These are phyloP conservation scores for Glomus cerebriforme DNA, from an alignment of 192 early-diverging fungal genomes.

Conservation along the genomic window DNA sequence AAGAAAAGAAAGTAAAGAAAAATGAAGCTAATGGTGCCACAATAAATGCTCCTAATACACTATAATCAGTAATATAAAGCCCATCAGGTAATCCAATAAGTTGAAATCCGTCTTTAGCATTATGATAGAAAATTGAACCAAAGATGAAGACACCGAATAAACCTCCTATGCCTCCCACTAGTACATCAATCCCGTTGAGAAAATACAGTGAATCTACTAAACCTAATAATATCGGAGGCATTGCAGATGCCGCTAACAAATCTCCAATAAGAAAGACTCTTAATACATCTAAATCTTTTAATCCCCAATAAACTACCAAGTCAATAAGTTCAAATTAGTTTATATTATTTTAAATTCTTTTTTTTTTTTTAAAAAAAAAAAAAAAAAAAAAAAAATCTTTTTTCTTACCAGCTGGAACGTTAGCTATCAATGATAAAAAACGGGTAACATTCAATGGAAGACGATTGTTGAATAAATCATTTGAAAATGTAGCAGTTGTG, in stretches of 20 bases:
- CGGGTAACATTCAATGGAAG: conserved; percentile 24
- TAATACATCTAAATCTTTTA: conserved; percentile 53
- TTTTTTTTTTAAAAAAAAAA: no score
- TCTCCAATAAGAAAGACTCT: conserved; percentile 58
- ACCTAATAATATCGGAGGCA: conserved; percentile 53
- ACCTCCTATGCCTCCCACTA: conserved; percentile 55
- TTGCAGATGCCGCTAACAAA: conserved; percentile 53
- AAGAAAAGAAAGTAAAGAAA: conserved; percentile 13
- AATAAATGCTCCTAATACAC: conserved; percentile 59
- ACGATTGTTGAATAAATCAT: conserved; percentile 42
- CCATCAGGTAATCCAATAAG: conserved; percentile 49
- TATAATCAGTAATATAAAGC: conserved; percentile 54
- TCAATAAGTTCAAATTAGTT: no score
- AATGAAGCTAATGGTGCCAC: conserved; percentile 1
- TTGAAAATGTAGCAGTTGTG: conserved; percentile 58
- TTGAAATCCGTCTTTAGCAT: conserved; percentile 49
- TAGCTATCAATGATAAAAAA: conserved; percentile 37
- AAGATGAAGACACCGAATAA: conserved; percentile 53
- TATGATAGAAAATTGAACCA: conserved; percentile 52
- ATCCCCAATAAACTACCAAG: conserved; percentile 41
- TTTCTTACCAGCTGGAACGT: conserved; percentile 45
- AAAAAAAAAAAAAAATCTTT: conserved; percentile 12
- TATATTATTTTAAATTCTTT: no score
- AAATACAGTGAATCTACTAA: conserved; percentile 45
- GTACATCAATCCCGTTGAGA: conserved; percentile 51